Percentiles rank a stretch among this genome's conserved stretches.
These are phyloP conservation scores for Penicillium occitanis DNA, from an alignment of 2,329 filamentous ascomycete genomes.

Conservation along the genomic window DNA sequence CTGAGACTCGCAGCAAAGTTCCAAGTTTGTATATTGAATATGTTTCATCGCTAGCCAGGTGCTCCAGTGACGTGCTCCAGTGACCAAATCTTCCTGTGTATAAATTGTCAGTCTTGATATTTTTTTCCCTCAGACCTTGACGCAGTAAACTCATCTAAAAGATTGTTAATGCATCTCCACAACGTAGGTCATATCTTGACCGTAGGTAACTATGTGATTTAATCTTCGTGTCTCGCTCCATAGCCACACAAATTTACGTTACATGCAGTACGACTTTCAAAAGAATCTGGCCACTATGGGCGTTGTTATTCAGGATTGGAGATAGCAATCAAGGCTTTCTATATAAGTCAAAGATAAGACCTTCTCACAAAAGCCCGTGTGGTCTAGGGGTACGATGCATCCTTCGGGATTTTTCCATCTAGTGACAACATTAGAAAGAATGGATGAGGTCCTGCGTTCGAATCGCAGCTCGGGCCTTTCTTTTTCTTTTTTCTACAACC, in stretches of 20 bases:
- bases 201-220: background rate
- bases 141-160: background rate
- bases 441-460: slow-evolving; percentile 6
- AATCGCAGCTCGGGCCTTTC: background rate
- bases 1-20: background rate
- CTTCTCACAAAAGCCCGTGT: background rate
- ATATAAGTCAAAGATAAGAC: too few relatives aligned
- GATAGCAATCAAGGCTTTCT: background rate
- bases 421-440: background rate
- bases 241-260: background rate
- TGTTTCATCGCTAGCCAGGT: background rate
- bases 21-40: background rate
- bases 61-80: background rate
- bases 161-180: background rate
- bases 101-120: background rate
- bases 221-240: background rate
- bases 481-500: background rate
- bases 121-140: background rate
- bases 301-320: too few relatives aligned
- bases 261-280: too few relatives aligned
- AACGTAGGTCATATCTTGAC: background rate
- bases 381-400: slow-evolving; percentile 5
- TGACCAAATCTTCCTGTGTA: background rate
- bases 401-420: slow-evolving; percentile 4
- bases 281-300: background rate